Conservation (phyloP, 2,329 filamentous ascomycete species). For the Simplicillium sp. region DNA sequence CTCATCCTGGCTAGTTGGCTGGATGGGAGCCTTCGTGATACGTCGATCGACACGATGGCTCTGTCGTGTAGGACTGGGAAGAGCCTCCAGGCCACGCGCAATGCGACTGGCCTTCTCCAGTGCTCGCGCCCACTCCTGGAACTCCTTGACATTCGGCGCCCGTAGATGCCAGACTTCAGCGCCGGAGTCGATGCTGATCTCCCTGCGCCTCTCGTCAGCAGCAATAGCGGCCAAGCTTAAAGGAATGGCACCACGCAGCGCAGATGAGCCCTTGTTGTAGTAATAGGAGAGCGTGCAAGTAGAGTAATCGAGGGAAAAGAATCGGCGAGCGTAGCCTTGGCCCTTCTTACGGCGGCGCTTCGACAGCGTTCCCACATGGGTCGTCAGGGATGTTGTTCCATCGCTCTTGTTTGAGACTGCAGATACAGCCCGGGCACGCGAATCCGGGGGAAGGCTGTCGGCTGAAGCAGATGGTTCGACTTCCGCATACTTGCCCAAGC, state of each 20-base stretch:
- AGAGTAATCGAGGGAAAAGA: constrained; percentile 92
- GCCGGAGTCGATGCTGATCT: constrained; percentile 94
- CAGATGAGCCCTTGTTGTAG: constrained; percentile 86
- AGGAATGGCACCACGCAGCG: constrained; percentile 84
- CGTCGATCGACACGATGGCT: constrained; percentile 8
- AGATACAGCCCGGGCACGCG: constrained; percentile 34
- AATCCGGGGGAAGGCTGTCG: constrained; percentile 47
- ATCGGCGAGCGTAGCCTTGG: constrained; percentile 85
- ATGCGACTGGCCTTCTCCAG: constrained; percentile 72
- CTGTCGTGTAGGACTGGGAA: constrained; percentile 14
- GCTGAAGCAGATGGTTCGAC: constrained; percentile 42
- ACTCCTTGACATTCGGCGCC: constrained; percentile 75
- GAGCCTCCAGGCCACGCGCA: constrained; percentile 41
- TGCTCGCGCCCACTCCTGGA: constrained; percentile 76
- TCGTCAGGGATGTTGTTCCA: constrained; percentile 31
- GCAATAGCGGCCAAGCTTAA: constrained; percentile 85
- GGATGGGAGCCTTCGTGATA: constrained; percentile 14
- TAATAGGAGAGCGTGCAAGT: constrained; percentile 96
- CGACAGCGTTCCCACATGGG: constrained; percentile 74
- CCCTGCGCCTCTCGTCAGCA: constrained; percentile 75
- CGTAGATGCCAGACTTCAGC: constrained; percentile 94
- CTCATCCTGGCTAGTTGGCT: constrained; percentile 39
- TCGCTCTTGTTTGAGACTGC: constrained; percentile 41
- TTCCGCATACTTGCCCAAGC: constrained; percentile 37
- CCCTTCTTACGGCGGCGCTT: constrained; percentile 91